These are phyloP conservation scores for Pseudogymnoascus sp. DNA, from an alignment of 2,329 filamentous ascomycete genomes.

Conservation along the genomic window DNA sequence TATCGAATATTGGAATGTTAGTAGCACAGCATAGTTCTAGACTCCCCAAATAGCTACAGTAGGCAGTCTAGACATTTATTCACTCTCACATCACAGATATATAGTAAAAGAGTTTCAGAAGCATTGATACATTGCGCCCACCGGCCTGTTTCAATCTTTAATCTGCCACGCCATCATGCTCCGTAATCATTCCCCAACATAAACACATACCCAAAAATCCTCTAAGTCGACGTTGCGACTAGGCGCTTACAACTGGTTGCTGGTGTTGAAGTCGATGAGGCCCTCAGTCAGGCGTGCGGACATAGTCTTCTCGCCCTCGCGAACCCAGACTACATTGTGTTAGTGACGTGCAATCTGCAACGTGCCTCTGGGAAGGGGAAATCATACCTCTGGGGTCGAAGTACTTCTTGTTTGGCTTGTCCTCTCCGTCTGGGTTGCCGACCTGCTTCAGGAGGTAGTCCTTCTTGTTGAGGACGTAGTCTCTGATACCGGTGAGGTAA, in stretches of 20 bases:
- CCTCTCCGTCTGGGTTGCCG: slow-evolving; percentile 88
- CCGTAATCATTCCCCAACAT: not conserved
- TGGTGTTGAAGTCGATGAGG: slow-evolving; percentile 86
- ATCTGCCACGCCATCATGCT: not conserved
- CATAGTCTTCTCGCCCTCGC: slow-evolving; percentile 98
- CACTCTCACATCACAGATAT: not conserved
- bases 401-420: slow-evolving; percentile 99
- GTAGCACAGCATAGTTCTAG: not conserved
- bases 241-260: slow-evolving; percentile 59
- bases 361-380: slow-evolving; percentile 8
- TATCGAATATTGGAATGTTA: not conserved
- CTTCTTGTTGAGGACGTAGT: slow-evolving; percentile 91
- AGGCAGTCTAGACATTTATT: not conserved
- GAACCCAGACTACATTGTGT: slow-evolving; percentile 79
- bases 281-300: slow-evolving; percentile 68
- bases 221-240: not conserved
- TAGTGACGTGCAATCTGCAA: not conserved
- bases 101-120: not conserved
- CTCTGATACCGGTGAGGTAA: slow-evolving; percentile 85
- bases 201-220: not conserved
- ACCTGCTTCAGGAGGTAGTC: slow-evolving; percentile 83
- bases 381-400: slow-evolving; percentile 46
- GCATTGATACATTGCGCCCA: slow-evolving; percentile 4
- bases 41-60: not conserved
- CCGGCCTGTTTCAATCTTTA: not conserved